Percentiles rank a stretch among this genome's conserved stretches.
phyloP scores from a whole-genome alignment of 805 yeast species.

The Schwanniomyces occidentalis region DNA sequence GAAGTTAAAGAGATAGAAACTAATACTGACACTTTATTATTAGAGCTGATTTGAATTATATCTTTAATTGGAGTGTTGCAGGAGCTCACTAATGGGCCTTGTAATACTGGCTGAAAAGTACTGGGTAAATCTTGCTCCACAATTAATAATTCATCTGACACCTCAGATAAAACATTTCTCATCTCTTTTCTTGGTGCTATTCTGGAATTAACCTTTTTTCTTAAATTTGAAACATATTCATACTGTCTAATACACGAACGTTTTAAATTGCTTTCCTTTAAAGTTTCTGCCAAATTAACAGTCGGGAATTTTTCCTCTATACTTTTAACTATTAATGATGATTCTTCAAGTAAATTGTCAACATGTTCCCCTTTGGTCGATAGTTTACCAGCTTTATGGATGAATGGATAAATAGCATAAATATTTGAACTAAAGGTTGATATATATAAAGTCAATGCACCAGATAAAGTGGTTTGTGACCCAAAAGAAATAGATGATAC shows the following conservation, averaged over 20 bases:
- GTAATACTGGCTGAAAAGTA: conserved; percentile 14
- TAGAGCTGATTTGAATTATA: conserved; percentile 13
- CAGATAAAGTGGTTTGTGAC: conserved; percentile 19
- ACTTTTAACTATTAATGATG: conserved; percentile 7
- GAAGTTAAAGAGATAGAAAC: conserved; percentile 11
- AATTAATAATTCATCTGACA: conserved; percentile 9
- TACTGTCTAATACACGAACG: conserved; percentile 17
- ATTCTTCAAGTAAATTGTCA: conserved; percentile 14
- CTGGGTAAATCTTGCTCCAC: conserved; percentile 13
- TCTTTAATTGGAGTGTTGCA: conserved; percentile 10
- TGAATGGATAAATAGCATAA: conserved; percentile 31
- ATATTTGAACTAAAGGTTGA: conserved; percentile 19
- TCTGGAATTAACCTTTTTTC: conserved; percentile 11
- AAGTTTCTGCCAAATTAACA: conserved; percentile 7
- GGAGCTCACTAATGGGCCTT: conserved; percentile 25
- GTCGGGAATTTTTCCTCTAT: conserved; percentile 14
- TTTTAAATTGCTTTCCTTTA: conserved; percentile 14
- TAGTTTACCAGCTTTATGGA: conserved; percentile 14
- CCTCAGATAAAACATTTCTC: conserved; percentile 8
- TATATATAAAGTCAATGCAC: conserved; percentile 31
- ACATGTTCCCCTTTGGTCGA: conserved; percentile 16
- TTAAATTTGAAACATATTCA: conserved; percentile 13
- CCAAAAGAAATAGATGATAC: conserved; percentile 32
- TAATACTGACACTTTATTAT: conserved; percentile 15
- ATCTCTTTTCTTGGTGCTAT: conserved; percentile 14